phyloP scores from a whole-genome alignment of 768 basidiomycete genomes.

The Russula olivacea region DNA sequence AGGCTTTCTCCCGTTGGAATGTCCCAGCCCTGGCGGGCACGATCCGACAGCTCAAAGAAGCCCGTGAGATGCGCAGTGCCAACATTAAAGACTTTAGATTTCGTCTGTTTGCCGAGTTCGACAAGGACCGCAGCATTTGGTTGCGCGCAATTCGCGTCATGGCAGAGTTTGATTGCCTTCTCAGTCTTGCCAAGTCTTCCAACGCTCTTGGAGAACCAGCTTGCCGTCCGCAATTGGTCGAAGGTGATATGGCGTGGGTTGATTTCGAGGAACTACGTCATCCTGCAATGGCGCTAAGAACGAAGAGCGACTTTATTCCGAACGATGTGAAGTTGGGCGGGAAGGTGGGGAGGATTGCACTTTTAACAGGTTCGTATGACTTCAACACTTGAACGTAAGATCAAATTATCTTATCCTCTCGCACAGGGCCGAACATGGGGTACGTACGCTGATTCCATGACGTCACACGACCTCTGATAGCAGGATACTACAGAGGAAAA shows the following conservation, averaged over 20 bases:
- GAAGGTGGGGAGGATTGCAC: slow-evolving; percentile 62
- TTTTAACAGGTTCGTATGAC: slow-evolving; percentile 68
- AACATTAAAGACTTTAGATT: slow-evolving; percentile 80
- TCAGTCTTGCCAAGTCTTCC: slow-evolving; percentile 87
- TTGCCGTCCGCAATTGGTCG: slow-evolving; percentile 87
- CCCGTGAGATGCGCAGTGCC: slow-evolving; percentile 76
- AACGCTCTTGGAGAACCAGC: slow-evolving; percentile 85
- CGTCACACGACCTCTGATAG: background rate
- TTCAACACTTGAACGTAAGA: background rate
- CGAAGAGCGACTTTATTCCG: slow-evolving; percentile 75
- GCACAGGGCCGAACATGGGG: slow-evolving; percentile 81
- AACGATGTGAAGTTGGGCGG: slow-evolving; percentile 88
- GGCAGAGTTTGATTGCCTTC: slow-evolving; percentile 94
- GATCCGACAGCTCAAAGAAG: slow-evolving; percentile 85
- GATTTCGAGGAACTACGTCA: slow-evolving; percentile 90
- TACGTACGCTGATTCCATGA: slow-evolving; percentile 35
- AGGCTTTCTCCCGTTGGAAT: slow-evolving; percentile 73
- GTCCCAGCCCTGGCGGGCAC: slow-evolving; percentile 65
- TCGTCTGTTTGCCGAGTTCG: slow-evolving; percentile 75
- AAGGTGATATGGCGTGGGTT: slow-evolving; percentile 69
- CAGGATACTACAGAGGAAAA: slow-evolving; percentile 49
- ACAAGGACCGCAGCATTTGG: slow-evolving; percentile 74
- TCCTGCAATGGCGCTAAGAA: slow-evolving; percentile 70
- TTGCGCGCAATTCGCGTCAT: slow-evolving; percentile 77
- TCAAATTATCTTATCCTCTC: background rate